Base-by-base conservation (phyloP, 805 yeast genomes). In the Nakazawaea peltata region DNA sequence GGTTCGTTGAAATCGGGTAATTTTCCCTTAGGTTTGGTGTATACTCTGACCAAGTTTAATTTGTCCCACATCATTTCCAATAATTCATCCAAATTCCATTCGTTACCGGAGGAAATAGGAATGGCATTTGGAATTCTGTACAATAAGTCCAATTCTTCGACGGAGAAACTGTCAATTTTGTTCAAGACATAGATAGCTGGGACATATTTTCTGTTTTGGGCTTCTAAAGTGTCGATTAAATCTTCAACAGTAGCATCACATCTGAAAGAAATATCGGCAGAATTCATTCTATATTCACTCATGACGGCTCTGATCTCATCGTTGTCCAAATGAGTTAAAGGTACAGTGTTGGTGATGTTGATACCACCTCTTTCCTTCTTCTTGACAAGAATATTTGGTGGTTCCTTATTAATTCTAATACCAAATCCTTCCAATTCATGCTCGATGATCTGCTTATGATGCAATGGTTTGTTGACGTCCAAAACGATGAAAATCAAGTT, bases 161-260 rank as follows among this genome's bases (percentile, higher is more conserved):
- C 71, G 6, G 96, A 82, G 54, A 92, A 82, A 9, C 97, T 80
- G 60, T 92, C 99, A 52, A 92, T 90, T 63, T 92, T 92, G 70
- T 92, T 92, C 53, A 92, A 67, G 30, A 87, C 97, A 54, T 92
- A 92, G 38, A 92, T 68, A 1, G 95, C 97, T 2, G 98, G 98
- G 46, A 92, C 86, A 58, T 92, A 92, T 56, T 84, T 78, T 64
- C 99, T 79, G 50, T 84, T 77, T 39, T 82, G 80, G 4, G 82
- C 88, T 63, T 92, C 98, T 37, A 92, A 72, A 10, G 88, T 84
- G 56, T 92, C 99, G 49, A 92, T 92, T 48, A 92, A 66, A 53
- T 92, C 98, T 54, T 92, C 99, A 15, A 94, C 94, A 0, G 95
- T 85, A 16, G 98, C 98, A 58, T 92, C 98, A 57, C 97, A 88